Base-by-base conservation (phyloP, 345 rosid genomes). In the Nephelium lappaceum region DNA sequence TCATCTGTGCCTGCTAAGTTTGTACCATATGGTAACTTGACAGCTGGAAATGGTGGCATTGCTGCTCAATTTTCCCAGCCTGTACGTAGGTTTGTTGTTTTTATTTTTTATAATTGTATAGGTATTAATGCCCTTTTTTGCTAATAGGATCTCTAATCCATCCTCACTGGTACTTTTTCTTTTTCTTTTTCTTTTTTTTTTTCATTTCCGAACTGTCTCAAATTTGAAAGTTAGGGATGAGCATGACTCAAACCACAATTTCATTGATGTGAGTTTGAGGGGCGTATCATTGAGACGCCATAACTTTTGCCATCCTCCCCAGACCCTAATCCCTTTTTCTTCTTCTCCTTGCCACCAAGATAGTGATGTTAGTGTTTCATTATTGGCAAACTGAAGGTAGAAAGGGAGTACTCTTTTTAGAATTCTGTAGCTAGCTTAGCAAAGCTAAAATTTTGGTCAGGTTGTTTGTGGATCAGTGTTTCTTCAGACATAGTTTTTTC, bases 1-100 rank as follows among this genome's bases (percentile, higher is more conserved):
- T 63, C 91, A 77, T 66, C 88, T 53, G 80, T 80, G 61, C 84
- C 91, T 81, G 73, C 86, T 24, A 95, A 95, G 89, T 87, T 84
- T 73, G 74, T 80, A 61, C 93, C 92, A 6, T 89, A 89, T 75
- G 74, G 76, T 73, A 87, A 84, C 86, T 70, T 88, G 78, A 51
- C 86, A 47, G 80, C 83, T 80, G 90, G 86, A 78, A 87, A 81
- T 73, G 83, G 87, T 64, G 91, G 84, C 78, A 67, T 69, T 69
- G 81, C 84, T 39, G 75, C 82, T 70, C 90, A 86, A 68, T 83
- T 84, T 86, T 83, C 88, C 41, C 93, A 89, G 76, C 87, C 89
- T 55, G 97, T 93, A 89, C 25, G 98, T 79, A 75, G 68, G 66
- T 49, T 41, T 49, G 5, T 62, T 58, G 49, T 42, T 65, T 47